Conservation (phyloP, 2,329 filamentous ascomycete species). For the Hymenoscyphus repandus region DNA sequence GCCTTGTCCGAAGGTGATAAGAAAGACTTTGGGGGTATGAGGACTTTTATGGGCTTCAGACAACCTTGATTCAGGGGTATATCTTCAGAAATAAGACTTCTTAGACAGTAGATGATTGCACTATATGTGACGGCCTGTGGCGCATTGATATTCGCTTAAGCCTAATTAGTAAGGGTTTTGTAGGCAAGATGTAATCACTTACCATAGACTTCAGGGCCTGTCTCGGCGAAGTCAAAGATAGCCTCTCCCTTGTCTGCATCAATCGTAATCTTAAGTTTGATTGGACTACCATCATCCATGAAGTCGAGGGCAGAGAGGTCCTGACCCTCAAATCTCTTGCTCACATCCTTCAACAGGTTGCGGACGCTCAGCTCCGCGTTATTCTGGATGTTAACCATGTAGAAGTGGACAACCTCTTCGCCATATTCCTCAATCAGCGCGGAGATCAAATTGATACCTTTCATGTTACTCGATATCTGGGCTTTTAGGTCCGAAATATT, state of each 20-base stretch:
- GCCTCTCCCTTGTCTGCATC: constrained; percentile 69
- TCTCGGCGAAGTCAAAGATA: constrained; percentile 73
- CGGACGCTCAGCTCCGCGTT: constrained; percentile 76
- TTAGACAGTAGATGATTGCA: constrained; percentile 81
- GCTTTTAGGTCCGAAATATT: constrained; percentile 85
- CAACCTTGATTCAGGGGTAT: constrained; percentile 87
- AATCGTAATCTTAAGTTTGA: constrained; percentile 69
- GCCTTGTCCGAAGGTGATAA: constrained; percentile 71
- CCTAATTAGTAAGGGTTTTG: background rate
- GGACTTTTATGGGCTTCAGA: constrained; percentile 68
- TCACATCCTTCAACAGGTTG: constrained; percentile 66
- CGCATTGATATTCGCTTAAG: constrained; percentile 72
- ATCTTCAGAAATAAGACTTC: constrained; percentile 73
- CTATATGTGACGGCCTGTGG: constrained; percentile 77
- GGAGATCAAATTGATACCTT: constrained; percentile 74
- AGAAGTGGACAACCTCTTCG: constrained; percentile 71
- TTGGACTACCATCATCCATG: constrained; percentile 83
- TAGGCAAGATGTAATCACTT: background rate
- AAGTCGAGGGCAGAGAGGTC: constrained; percentile 72
- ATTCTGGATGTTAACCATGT: constrained; percentile 77
- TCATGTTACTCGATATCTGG: constrained; percentile 81
- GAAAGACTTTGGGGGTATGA: constrained; percentile 66
- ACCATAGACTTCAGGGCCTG: constrained; percentile 64
- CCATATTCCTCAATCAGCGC: constrained; percentile 73
- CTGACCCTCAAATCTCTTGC: constrained; percentile 60